A percentile compares a stretch with the other conserved stretches of the same genome.
These are phyloP conservation scores for Parasarocladium wereldwijsianum DNA, from an alignment of 2,329 filamentous ascomycete genomes.

Conservation along the genomic window DNA sequence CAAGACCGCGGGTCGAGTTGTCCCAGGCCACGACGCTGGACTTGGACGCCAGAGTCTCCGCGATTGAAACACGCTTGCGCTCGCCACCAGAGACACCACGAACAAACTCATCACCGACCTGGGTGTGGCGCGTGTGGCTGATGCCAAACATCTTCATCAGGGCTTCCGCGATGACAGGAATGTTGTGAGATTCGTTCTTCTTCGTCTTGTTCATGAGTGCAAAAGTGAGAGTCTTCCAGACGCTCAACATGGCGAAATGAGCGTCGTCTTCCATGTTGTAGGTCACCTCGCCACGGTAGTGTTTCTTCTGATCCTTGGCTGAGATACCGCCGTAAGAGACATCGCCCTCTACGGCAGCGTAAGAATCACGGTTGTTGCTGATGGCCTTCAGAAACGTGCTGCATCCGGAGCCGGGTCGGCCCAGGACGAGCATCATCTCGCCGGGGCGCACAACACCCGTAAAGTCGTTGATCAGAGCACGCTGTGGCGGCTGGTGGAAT, in stretches of 20 bases:
- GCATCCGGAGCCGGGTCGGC: conserved; percentile 60
- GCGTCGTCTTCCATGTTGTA: conserved; percentile 68
- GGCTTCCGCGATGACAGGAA: conserved; percentile 54
- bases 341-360: conserved; percentile 51
- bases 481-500: conserved; percentile 10
- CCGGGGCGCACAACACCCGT: conserved; percentile 19
- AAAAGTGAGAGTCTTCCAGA: conserved; percentile 66
- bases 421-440: conserved; percentile 33
- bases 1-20: conserved; percentile 66
- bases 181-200: conserved; percentile 46
- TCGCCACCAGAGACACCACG: conserved; percentile 70
- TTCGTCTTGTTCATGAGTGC: conserved; percentile 62
- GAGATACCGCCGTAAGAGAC: conserved; percentile 59
- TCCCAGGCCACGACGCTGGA: conserved; percentile 66
- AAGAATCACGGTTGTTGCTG: conserved; percentile 52
- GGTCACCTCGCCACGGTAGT: conserved; percentile 61
- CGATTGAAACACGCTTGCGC: conserved; percentile 65
- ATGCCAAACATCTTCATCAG: conserved; percentile 70
- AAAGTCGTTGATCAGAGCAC: conserved; percentile 17
- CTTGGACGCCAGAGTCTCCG: conserved; percentile 61
- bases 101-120: conserved; percentile 58
- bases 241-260: conserved; percentile 60
- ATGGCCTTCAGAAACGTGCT: conserved; percentile 65
- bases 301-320: conserved; percentile 50
- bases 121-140: conserved; percentile 56